Conservation (phyloP, 441 rosid genomes). For the Populus hybrid region DNA sequence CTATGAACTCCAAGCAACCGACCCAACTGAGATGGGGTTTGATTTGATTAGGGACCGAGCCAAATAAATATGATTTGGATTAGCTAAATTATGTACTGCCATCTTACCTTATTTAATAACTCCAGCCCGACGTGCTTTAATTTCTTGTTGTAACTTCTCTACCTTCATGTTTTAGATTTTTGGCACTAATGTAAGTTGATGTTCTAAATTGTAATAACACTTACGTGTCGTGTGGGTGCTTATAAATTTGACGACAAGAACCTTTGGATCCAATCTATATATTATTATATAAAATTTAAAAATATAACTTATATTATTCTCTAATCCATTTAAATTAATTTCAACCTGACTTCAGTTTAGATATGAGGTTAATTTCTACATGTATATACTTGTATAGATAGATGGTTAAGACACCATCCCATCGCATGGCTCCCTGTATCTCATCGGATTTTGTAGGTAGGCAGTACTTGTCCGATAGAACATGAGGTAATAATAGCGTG, state of each 20-base stretch:
- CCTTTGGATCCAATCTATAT: not conserved
- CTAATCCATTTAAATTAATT: too few relatives aligned
- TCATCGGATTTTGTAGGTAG: not conserved
- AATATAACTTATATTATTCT: too few relatives aligned
- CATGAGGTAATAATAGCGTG: not conserved
- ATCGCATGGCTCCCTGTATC: too few relatives aligned
- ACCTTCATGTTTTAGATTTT: constrained; percentile 10
- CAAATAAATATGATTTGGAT: constrained; percentile 25
- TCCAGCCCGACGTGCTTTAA: constrained; percentile 25
- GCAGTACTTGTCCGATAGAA: not conserved
- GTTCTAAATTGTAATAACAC: constrained; percentile 32
- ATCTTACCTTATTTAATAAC: constrained; percentile 33
- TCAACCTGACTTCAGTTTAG: too few relatives aligned
- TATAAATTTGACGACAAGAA: constrained; percentile 6
- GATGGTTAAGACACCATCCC: too few relatives aligned
- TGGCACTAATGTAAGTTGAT: constrained; percentile 29
- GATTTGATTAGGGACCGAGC: constrained; percentile 40
- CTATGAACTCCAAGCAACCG: constrained; percentile 15
- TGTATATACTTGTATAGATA: too few relatives aligned
- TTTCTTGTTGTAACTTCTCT: not conserved
- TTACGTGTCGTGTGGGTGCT: constrained; percentile 15
- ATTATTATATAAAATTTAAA: too few relatives aligned
- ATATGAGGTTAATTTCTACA: too few relatives aligned
- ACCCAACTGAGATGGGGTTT: constrained; percentile 16
- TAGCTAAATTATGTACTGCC: constrained; percentile 3